These are phyloP conservation scores for Loxodes magnus DNA, from an alignment of 73 alveolate species.

Conservation along the genomic window DNA sequence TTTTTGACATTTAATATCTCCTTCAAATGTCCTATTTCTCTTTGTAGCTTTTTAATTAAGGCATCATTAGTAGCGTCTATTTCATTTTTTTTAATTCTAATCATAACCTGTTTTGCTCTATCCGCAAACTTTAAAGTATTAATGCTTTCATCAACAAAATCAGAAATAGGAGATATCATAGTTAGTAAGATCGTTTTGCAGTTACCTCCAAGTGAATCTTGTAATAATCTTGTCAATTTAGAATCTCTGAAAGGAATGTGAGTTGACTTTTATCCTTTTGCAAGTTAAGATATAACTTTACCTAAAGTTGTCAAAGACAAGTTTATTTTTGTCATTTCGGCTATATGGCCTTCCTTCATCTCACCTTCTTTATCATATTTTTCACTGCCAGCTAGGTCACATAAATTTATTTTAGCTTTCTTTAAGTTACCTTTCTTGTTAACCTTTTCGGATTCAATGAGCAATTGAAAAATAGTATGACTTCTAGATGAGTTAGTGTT, in stretches of 20 bases:
- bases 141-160: conserved; percentile 64
- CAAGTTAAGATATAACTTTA: conserved; percentile 31
- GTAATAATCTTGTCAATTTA: conserved; percentile 59
- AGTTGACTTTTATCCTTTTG: conserved; percentile 20
- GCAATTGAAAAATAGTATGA: conserved; percentile 56
- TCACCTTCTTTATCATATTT: conserved; percentile 61
- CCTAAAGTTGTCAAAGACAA: conserved; percentile 73
- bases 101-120: conserved; percentile 62
- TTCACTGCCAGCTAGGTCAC: conserved; percentile 88
- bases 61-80: conserved; percentile 65
- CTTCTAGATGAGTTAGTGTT: conserved; percentile 49
- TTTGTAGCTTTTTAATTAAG: conserved; percentile 44
- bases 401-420: conserved; percentile 54
- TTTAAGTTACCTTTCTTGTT: conserved; percentile 21
- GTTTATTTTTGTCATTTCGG: conserved; percentile 64
- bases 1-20: conserved; percentile 52
- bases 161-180: conserved; percentile 59
- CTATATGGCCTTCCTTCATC: conserved; percentile 43
- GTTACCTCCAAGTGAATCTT: conserved; percentile 75
- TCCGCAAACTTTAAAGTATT: conserved; percentile 77
- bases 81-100: conserved; percentile 49
- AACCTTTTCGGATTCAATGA: conserved; percentile 38
- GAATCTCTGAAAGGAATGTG: conserved; percentile 78
- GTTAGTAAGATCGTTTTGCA: conserved; percentile 58
- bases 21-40: conserved; percentile 58